Conservation (phyloP, 106 monocot species). For the Hemerocallis citrina region DNA sequence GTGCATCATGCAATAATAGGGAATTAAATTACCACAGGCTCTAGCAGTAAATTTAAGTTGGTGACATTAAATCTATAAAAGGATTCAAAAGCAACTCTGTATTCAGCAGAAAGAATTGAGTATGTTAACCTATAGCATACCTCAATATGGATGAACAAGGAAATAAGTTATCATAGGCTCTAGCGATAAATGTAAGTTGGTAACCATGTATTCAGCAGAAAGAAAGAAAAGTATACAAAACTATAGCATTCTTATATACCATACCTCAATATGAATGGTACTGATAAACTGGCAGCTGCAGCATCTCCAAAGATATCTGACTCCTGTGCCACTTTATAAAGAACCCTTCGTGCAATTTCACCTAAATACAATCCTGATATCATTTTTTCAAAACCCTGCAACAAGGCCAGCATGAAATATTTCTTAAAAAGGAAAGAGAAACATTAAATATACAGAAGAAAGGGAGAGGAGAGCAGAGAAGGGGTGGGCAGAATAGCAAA, state of each 20-base stretch:
- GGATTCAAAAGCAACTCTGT: no score
- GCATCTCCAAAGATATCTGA: constrained; percentile 72
- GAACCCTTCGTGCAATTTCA: constrained; percentile 80
- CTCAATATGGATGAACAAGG: background rate
- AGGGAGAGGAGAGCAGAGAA: no score
- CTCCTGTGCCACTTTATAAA: constrained; percentile 55
- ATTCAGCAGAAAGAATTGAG: no score
- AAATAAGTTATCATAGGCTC: background rate
- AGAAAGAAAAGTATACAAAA: background rate
- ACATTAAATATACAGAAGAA: background rate
- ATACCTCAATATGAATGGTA: constrained; percentile 67
- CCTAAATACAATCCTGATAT: constrained; percentile 97
- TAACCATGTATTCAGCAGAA: background rate
- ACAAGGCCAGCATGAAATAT: constrained; percentile 1
- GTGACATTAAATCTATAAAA: no score
- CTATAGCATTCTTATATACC: background rate
- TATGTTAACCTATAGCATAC: no score
- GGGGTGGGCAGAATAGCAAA: constrained; percentile 1
- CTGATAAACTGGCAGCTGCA: constrained; percentile 37
- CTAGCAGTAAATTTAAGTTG: background rate
- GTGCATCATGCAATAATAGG: background rate
- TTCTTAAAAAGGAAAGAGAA: background rate
- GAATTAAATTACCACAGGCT: background rate
- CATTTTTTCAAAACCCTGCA: constrained; percentile 98
- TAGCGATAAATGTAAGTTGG: background rate